phyloP scores from a whole-genome alignment of 768 basidiomycete genomes.

The Termitomyces sp. region DNA sequence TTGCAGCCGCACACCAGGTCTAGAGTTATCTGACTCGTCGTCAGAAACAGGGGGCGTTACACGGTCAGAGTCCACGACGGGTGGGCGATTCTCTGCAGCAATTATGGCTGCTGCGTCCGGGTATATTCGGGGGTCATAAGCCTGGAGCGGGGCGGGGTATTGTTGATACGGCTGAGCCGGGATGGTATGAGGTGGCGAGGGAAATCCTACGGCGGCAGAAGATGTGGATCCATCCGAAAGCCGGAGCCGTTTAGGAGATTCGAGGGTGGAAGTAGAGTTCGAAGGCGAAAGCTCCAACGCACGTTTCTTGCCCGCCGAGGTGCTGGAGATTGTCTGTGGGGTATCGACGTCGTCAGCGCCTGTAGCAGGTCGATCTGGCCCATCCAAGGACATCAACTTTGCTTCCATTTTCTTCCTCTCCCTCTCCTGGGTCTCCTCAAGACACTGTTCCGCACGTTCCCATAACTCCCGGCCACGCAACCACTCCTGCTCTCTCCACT shows the following conservation, averaged over 20 bases:
- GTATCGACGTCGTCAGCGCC: background rate
- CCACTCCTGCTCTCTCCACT: conserved; percentile 8
- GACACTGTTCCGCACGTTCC: background rate
- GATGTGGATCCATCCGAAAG: conserved; percentile 2
- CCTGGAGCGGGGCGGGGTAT: conserved; percentile 29
- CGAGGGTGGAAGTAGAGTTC: background rate
- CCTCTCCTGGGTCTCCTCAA: background rate
- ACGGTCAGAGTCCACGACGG: conserved; percentile 9
- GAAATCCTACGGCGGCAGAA: background rate
- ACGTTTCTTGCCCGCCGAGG: conserved; percentile 8
- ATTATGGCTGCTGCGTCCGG: conserved; percentile 29
- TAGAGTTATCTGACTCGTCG: conserved; percentile 13
- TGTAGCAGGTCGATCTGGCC: conserved; percentile 4
- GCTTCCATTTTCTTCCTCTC: conserved; percentile 2
- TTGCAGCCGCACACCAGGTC: conserved; percentile 6
- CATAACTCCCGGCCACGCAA: background rate
- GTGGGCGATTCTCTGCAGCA: conserved; percentile 16
- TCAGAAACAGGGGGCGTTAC: conserved; percentile 8
- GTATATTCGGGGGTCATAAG: conserved; percentile 30
- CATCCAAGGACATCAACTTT: conserved; percentile 1
- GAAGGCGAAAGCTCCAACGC: conserved; percentile 7
- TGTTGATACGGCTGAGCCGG: conserved; percentile 16
- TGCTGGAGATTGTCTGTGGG: background rate
- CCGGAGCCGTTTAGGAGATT: conserved; percentile 7
- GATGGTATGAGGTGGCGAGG: background rate